Percentiles rank a stretch among this genome's conserved stretches.
Conservation (phyloP, 345 rosid species). For the Corchorus olitorius region DNA sequence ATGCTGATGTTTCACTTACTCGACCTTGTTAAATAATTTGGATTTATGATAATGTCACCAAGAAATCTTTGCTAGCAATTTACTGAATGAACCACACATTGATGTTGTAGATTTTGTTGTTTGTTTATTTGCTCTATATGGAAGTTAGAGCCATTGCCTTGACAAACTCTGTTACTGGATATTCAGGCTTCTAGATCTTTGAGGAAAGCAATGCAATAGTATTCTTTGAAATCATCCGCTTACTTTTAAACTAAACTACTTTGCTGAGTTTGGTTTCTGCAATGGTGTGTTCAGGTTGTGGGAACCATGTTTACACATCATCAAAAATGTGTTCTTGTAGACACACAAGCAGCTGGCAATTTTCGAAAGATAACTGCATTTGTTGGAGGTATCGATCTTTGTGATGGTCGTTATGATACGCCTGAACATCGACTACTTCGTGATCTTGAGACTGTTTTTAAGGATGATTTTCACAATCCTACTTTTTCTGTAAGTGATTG, state of each 20-base stretch:
- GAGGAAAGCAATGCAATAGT: not conserved
- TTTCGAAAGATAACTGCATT: constrained; percentile 81
- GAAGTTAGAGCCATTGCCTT: not conserved
- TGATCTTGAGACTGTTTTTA: constrained; percentile 65
- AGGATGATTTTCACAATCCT: constrained; percentile 89
- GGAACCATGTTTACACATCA: constrained; percentile 94
- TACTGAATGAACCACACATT: not conserved
- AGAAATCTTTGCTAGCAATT: not conserved
- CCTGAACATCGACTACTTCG: constrained; percentile 78
- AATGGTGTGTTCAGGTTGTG: constrained; percentile 58
- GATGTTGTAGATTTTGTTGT: not conserved
- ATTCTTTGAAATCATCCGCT: constrained; percentile 1
- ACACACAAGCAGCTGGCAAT: constrained; percentile 79
- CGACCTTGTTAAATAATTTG: not conserved
- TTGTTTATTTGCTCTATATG: not conserved
- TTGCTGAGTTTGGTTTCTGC: constrained; percentile 21
- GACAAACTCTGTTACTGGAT: not conserved
- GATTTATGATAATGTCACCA: not conserved
- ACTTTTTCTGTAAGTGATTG: constrained; percentile 72
- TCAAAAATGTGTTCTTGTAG: constrained; percentile 89
- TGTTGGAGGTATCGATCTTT: constrained; percentile 91
- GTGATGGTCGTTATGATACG: constrained; percentile 98
- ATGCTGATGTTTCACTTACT: not conserved
- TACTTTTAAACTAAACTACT: not conserved
- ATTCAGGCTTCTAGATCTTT: constrained; percentile 3